Conservation (phyloP, 352 stramenopile species). For the Globisporangium rhizosaccharum region DNA sequence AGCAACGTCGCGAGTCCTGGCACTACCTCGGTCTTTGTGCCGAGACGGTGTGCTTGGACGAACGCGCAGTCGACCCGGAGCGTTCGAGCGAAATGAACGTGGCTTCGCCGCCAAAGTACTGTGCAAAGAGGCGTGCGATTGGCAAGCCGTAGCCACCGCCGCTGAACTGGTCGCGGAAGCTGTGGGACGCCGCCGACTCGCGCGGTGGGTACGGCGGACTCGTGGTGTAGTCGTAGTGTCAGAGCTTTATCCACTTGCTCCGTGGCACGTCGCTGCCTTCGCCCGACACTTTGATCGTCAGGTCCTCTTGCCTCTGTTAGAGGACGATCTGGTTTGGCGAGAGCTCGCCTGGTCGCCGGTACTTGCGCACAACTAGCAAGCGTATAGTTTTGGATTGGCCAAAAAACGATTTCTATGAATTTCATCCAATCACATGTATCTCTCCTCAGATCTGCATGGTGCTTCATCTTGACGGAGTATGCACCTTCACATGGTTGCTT, state of each 20-base stretch:
- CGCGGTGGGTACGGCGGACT: conserved; percentile 60
- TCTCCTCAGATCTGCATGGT: no score
- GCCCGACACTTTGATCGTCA: conserved; percentile 98
- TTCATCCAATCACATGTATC: no score
- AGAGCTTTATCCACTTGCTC: conserved; percentile 96
- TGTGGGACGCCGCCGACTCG: conserved; percentile 63
- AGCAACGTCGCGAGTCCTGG: conserved; percentile 44
- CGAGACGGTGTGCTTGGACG: conserved; percentile 73
- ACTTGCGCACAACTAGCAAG: no score
- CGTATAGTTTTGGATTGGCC: no score
- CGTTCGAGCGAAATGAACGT: conserved; percentile 98
- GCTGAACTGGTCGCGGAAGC: conserved; percentile 85
- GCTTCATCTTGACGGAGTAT: no score
- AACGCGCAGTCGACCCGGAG: conserved; percentile 92
- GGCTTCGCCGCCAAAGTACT: conserved; percentile 98
- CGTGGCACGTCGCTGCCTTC: conserved; percentile 97
- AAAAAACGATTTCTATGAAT: no score
- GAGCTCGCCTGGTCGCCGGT: conserved; percentile 10
- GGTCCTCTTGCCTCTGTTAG: conserved; percentile 92
- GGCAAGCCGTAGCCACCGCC: conserved; percentile 95
- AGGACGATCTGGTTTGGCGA: conserved; percentile 97
- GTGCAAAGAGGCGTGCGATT: conserved; percentile 89
- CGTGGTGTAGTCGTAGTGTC: conserved; percentile 99
- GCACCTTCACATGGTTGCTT: no score
- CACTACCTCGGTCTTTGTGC: conserved; percentile 69